Conservation (phyloP, 371 early-diverging fungal species). For the Entomophthora muscae region DNA sequence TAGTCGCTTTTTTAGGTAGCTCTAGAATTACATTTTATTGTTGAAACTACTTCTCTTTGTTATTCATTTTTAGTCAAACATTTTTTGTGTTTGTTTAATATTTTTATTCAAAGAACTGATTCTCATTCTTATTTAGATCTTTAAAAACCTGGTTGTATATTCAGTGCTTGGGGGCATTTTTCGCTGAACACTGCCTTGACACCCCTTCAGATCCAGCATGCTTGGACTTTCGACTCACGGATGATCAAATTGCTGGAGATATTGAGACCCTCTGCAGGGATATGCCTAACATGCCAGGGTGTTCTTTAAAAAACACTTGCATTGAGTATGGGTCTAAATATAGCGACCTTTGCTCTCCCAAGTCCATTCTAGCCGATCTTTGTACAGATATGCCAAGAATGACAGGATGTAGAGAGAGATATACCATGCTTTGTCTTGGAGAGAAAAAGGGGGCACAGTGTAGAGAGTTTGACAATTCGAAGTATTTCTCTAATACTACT, state of each 20-base stretch:
- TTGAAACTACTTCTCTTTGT: background rate
- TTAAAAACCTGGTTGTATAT: background rate
- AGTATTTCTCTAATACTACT: conserved; percentile 27
- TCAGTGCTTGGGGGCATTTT: background rate
- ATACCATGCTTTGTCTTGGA: background rate
- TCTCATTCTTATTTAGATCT: background rate
- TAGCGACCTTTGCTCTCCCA: conserved; percentile 9
- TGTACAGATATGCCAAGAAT: conserved; percentile 42
- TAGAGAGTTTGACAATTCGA: conserved; percentile 18
- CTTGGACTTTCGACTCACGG: conserved; percentile 17
- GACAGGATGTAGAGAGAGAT: conserved; percentile 18
- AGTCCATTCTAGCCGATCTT: conserved; percentile 31
- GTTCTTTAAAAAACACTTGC: conserved; percentile 22
- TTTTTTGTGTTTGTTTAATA: too few relatives aligned
- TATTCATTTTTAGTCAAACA: background rate
- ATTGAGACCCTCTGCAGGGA: conserved; percentile 23
- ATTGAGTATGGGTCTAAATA: background rate
- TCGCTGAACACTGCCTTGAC: background rate
- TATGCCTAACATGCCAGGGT: conserved; percentile 35
- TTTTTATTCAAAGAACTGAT: background rate
- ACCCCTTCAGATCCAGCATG: conserved; percentile 23
- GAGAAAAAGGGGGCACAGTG: conserved; percentile 19
- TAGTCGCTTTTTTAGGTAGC: background rate
- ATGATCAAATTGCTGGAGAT: conserved; percentile 15
- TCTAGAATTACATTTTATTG: background rate